These are phyloP conservation scores for Dioszegia aurantiaca DNA, from an alignment of 768 basidiomycete genomes.

Conservation along the genomic window DNA sequence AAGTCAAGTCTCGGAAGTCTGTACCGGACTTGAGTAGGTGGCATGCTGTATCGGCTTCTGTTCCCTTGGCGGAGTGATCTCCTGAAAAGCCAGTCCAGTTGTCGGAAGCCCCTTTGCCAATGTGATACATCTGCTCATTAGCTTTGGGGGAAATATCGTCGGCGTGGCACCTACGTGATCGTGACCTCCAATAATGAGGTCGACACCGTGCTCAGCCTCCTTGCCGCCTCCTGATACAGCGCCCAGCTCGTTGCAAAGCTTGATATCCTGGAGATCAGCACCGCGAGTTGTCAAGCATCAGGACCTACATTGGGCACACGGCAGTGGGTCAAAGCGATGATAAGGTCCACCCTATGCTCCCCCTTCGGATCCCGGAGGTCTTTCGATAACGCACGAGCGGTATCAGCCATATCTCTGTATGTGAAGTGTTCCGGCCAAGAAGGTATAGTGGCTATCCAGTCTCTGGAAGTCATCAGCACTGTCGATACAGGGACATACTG, in stretches of 20 bases:
- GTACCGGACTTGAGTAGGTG: constrained; percentile 74
- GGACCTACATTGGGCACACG: constrained; percentile 57
- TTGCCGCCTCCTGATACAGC: constrained; percentile 47
- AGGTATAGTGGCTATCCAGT: constrained; percentile 83
- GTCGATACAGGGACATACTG: constrained; percentile 57
- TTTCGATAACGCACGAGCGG: constrained; percentile 69
- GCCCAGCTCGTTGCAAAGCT: constrained; percentile 47
- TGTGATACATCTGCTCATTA: constrained; percentile 33
- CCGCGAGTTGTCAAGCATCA: too few relatives aligned
- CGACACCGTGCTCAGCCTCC: constrained; percentile 69
- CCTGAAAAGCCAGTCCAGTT: constrained; percentile 48
- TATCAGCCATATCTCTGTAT: constrained; percentile 71
- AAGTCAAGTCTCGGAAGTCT: constrained; percentile 83
- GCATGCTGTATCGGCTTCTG: constrained; percentile 32
- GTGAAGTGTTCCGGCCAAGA: constrained; percentile 80
- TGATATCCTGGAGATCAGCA: constrained; percentile 40
- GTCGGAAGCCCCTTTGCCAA: constrained; percentile 42
- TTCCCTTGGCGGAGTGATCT: constrained; percentile 31
- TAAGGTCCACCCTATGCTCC: constrained; percentile 69
- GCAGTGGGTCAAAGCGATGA: constrained; percentile 82
- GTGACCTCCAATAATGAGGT: constrained; percentile 81
- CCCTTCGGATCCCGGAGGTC: constrained; percentile 69
- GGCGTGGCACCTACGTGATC: constrained; percentile 60
- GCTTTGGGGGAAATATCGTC: not conserved
- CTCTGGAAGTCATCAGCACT: constrained; percentile 55